Evolutionary conservation across 2,329 filamentous ascomycete species (phyloP).

Genomic region (Monilinia fructicola): DNA sequence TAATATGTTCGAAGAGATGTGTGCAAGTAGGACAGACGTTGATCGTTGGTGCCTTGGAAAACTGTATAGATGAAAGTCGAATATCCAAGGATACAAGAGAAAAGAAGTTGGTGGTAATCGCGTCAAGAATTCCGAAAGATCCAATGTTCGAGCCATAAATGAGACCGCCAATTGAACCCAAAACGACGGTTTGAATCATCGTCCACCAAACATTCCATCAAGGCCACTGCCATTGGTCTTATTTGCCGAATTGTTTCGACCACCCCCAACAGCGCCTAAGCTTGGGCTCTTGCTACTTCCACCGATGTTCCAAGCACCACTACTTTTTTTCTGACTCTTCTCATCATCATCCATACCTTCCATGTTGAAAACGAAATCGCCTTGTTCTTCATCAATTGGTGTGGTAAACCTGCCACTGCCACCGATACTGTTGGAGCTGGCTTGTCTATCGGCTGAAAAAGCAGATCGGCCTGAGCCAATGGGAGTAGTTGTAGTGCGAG

Average conservation of each 20-base stretch:
- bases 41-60: not conserved
- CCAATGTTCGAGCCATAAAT: not conserved
- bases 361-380: constrained; percentile 65
- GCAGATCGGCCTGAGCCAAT: constrained; percentile 42
- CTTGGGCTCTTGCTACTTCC: constrained; percentile 32
- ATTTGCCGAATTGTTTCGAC: constrained; percentile 24
- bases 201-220: constrained; percentile 30
- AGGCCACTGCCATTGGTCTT: constrained; percentile 21
- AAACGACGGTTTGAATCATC: constrained; percentile 10
- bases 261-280: constrained; percentile 30
- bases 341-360: constrained; percentile 63
- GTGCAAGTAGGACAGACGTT: constrained; percentile 11
- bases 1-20: constrained; percentile 19
- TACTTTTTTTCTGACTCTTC: constrained; percentile 47
- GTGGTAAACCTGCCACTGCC: constrained; percentile 59
- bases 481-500: constrained; percentile 45
- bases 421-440: constrained; percentile 55
- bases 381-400: constrained; percentile 64
- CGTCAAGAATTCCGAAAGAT: constrained; percentile 7
- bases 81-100: constrained; percentile 16
- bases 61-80: constrained; percentile 4
- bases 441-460: constrained; percentile 54
- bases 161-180: not conserved
- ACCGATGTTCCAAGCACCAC: constrained; percentile 38
- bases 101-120: constrained; percentile 10